phyloP scores from a whole-genome alignment of 768 basidiomycete species.

The Pleurotus tuber-regium region DNA sequence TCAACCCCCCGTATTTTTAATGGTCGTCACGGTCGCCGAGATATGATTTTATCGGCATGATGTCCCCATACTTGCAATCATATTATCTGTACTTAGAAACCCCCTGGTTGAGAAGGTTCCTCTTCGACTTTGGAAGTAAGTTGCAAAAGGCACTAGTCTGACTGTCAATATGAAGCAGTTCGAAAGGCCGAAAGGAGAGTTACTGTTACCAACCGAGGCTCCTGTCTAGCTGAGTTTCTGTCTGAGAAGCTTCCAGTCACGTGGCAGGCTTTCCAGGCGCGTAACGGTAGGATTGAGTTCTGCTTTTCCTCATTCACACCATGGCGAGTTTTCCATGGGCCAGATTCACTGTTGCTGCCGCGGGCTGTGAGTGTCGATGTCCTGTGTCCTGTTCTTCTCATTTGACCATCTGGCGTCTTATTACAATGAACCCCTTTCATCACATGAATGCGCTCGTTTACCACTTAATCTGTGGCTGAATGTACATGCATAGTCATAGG shows the following conservation, averaged over 20 bases:
- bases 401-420: not conserved
- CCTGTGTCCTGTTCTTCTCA: conserved; percentile 4
- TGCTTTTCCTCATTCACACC: conserved; percentile 3
- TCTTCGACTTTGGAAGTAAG: conserved; percentile 9
- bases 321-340: conserved; percentile 59
- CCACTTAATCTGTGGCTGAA: too few species aligned
- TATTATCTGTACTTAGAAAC: conserved; percentile 5
- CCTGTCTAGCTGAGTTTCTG: too few species aligned
- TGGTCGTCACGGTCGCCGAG: not conserved
- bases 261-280: too few species aligned
- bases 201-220: too few species aligned
- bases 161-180: not conserved
- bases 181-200: too few species aligned
- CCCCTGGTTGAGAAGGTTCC: too few species aligned
- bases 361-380: conserved; percentile 41
- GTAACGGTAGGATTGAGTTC: too few species aligned
- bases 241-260: too few species aligned
- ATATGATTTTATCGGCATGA: not conserved
- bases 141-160: too few species aligned
- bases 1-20: not conserved
- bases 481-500: conserved; percentile 47
- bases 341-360: conserved; percentile 44
- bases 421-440: too few species aligned
- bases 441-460: too few species aligned
- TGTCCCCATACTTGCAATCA: not conserved